Conservation (phyloP, 768 basidiomycete genomes). For the Suillus placidus region DNA sequence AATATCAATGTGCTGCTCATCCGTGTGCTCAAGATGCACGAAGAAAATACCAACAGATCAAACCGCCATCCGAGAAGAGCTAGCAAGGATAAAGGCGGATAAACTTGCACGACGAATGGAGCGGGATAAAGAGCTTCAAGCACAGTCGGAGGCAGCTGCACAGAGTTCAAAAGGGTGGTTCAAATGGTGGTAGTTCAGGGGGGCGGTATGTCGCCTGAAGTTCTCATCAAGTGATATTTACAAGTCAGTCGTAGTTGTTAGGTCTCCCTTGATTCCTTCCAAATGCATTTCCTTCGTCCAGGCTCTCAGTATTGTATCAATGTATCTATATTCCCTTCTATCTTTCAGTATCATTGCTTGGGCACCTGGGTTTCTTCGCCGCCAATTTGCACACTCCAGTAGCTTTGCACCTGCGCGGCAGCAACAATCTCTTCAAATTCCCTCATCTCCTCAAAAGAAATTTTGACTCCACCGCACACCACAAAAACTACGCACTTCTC, state of each 20-base stretch:
- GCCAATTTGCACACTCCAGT: conserved; percentile 26
- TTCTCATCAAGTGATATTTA: not conserved
- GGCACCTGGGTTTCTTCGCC: conserved; percentile 18
- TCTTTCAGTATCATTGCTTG: conserved; percentile 12
- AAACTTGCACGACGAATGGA: conserved; percentile 48
- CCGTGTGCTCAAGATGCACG: conserved; percentile 6
- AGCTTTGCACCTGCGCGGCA: conserved; percentile 31
- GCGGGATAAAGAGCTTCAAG: conserved; percentile 43
- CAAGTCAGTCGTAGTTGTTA: not conserved
- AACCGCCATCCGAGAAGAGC: conserved; percentile 63
- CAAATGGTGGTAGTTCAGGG: conserved; percentile 26
- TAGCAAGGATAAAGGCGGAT: conserved; percentile 71
- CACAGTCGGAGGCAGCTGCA: conserved; percentile 16
- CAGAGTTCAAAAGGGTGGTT: conserved; percentile 31
- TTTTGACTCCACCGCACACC: conserved; percentile 69
- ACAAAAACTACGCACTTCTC: conserved; percentile 59
- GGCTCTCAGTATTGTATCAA: conserved; percentile 5
- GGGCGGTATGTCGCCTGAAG: not conserved
- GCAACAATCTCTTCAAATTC: conserved; percentile 48
- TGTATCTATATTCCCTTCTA: not conserved
- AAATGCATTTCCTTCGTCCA: not conserved
- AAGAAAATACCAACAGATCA: conserved; percentile 71
- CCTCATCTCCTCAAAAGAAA: conserved; percentile 53
- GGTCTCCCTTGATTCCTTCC: not conserved
- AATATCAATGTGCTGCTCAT: not conserved